Evolutionary conservation across 495 filamentous ascomycete species (phyloP).

Genomic region (Hyaloscypha variabilis): DNA sequence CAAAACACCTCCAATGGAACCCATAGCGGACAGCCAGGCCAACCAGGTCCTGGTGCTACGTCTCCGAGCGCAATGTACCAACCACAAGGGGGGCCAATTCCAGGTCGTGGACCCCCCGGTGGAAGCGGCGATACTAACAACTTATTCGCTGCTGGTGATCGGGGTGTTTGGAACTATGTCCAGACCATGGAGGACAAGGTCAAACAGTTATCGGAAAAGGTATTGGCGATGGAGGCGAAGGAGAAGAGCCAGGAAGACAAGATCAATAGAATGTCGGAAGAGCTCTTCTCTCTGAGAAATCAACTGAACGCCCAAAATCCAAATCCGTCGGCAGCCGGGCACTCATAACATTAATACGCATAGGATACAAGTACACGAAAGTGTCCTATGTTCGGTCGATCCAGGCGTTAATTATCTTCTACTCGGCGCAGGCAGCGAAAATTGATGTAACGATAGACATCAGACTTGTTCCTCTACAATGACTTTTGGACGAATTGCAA

Average conservation of each 20-base stretch:
- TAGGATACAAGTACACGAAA: constrained; percentile 28
- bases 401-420: constrained; percentile 25
- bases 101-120: constrained; percentile 20
- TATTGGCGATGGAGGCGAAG: constrained; percentile 43
- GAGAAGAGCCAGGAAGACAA: constrained; percentile 41
- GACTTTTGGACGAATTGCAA: constrained; percentile 17
- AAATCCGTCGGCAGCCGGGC: constrained; percentile 12
- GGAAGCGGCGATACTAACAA: constrained; percentile 44
- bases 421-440: constrained; percentile 25
- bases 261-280: constrained; percentile 40
- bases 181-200: constrained; percentile 52
- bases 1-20: constrained; percentile 22
- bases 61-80: constrained; percentile 27
- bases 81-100: constrained; percentile 13
- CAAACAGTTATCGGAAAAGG: constrained; percentile 39
- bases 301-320: constrained; percentile 31
- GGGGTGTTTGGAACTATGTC: constrained; percentile 50
- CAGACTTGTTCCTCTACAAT: constrained; percentile 14
- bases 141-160: constrained; percentile 44
- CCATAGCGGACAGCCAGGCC: constrained; percentile 27
- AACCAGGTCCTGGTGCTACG: constrained; percentile 22
- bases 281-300: constrained; percentile 38
- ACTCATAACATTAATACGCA: constrained; percentile 26
- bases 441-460: constrained; percentile 29
- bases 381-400: constrained; percentile 23